Conservation (phyloP, 495 filamentous ascomycete species). For the Aspergillus olivimuriae region DNA sequence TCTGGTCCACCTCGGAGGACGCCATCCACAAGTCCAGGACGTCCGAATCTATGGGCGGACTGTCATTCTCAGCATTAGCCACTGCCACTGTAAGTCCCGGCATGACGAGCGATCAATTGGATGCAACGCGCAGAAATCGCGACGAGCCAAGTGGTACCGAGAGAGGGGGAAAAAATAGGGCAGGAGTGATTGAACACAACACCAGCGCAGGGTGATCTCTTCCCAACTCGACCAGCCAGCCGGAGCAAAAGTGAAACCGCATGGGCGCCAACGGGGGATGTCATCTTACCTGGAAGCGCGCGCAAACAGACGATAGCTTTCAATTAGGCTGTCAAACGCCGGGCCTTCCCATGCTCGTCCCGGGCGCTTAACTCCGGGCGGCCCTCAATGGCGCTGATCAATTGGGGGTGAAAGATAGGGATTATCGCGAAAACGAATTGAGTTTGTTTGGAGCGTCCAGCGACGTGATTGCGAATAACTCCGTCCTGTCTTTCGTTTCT, state of each 20-base stretch:
- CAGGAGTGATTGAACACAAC: too few relatives aligned
- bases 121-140: too few relatives aligned
- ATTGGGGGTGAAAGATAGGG: neutral
- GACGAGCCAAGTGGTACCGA: too few relatives aligned
- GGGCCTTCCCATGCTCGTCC: conserved; percentile 28
- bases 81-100: conserved; percentile 4
- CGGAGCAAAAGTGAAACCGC: conserved; percentile 1
- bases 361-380: conserved; percentile 16
- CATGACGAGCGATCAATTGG: neutral
- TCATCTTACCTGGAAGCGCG: conserved; percentile 27
- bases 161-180: too few relatives aligned
- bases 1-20: conserved; percentile 93
- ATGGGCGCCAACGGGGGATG: conserved; percentile 6
- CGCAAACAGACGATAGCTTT: conserved; percentile 22
- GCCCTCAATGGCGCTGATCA: conserved; percentile 3
- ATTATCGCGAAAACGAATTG: neutral
- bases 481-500: conserved; percentile 1
- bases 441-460: too few relatives aligned
- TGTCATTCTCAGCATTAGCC: conserved; percentile 12
- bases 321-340: conserved; percentile 23
- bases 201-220: neutral
- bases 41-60: conserved; percentile 15
- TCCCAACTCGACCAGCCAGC: neutral
- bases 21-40: conserved; percentile 63
- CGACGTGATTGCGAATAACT: too few relatives aligned